phyloP scores from a whole-genome alignment of 257 asterid genomes.

The Penstemon davidsonii region DNA sequence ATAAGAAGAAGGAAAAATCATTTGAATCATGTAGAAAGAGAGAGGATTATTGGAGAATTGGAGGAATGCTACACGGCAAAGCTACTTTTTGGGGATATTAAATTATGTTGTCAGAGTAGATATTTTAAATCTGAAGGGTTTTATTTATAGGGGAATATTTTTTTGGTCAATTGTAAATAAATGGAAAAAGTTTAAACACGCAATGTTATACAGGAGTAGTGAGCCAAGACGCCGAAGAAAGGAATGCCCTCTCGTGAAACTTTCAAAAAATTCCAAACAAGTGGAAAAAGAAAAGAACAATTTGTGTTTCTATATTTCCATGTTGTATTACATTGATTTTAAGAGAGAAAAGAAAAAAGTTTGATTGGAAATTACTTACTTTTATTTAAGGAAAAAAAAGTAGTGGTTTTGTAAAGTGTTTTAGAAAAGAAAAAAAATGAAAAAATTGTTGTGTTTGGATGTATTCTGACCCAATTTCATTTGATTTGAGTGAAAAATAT shows the following conservation, averaged over 20 bases:
- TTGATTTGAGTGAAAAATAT: too few species aligned
- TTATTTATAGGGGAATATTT: not conserved
- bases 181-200: not conserved
- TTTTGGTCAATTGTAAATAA: not conserved
- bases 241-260: constrained; percentile 2
- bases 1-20: constrained; percentile 15
- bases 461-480: too few species aligned
- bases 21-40: not conserved
- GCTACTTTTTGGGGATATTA: constrained; percentile 14
- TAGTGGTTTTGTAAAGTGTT: too few species aligned
- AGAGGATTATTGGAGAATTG: constrained; percentile 24
- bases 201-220: constrained; percentile 5
- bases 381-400: too few species aligned
- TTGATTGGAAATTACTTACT: too few species aligned
- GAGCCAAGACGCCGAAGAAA: constrained; percentile 19
- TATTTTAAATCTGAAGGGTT: not conserved
- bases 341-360: too few species aligned
- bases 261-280: not conserved
- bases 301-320: too few species aligned
- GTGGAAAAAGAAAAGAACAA: constrained; percentile 25
- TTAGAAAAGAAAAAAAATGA: too few species aligned
- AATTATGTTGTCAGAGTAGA: not conserved
- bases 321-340: too few species aligned
- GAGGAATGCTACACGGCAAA: constrained; percentile 34
- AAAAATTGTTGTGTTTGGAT: too few species aligned